phyloP scores from a whole-genome alignment of 306 rosid genomes.

The Sindora glabra region DNA sequence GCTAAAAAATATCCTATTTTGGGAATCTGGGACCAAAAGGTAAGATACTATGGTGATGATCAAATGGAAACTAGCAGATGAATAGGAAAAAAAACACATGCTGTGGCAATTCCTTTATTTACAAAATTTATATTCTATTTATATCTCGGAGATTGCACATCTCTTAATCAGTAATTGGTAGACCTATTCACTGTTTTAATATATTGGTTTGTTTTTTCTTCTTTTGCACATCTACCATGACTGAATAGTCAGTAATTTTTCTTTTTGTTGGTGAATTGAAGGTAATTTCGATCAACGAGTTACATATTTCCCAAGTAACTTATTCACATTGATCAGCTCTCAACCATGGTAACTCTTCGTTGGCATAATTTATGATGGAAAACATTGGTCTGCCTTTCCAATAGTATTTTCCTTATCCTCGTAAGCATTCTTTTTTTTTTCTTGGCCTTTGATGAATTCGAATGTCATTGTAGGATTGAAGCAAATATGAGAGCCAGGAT shows the following conservation, averaged over 20 bases:
- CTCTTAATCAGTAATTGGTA: background rate
- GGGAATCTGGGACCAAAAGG: too few species aligned
- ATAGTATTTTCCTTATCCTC: background rate
- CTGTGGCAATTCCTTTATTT: too few species aligned
- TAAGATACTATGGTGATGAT: too few species aligned
- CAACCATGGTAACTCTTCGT: constrained; percentile 54
- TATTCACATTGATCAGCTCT: constrained; percentile 39
- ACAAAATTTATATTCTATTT: constrained; percentile 4
- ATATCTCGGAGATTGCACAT: background rate
- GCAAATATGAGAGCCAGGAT: constrained; percentile 51
- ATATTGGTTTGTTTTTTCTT: constrained; percentile 8
- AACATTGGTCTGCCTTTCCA: background rate
- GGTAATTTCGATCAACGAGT: constrained; percentile 56
- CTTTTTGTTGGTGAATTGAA: constrained; percentile 34
- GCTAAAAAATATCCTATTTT: too few species aligned
- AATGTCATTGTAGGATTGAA: constrained; percentile 51
- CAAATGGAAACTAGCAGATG: too few species aligned
- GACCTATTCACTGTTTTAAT: background rate
- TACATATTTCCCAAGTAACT: constrained; percentile 44
- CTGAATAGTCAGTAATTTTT: too few species aligned
- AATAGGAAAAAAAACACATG: too few species aligned
- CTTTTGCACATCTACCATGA: constrained; percentile 17
- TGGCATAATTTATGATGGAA: constrained; percentile 15
- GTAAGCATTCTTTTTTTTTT: constrained; percentile 3
- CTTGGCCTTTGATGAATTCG: constrained; percentile 15